Percentiles rank a stretch among this genome's conserved stretches.
These are phyloP conservation scores for Pyrenophora seminiperda DNA, from an alignment of 2,329 filamentous ascomycete genomes.

Conservation along the genomic window DNA sequence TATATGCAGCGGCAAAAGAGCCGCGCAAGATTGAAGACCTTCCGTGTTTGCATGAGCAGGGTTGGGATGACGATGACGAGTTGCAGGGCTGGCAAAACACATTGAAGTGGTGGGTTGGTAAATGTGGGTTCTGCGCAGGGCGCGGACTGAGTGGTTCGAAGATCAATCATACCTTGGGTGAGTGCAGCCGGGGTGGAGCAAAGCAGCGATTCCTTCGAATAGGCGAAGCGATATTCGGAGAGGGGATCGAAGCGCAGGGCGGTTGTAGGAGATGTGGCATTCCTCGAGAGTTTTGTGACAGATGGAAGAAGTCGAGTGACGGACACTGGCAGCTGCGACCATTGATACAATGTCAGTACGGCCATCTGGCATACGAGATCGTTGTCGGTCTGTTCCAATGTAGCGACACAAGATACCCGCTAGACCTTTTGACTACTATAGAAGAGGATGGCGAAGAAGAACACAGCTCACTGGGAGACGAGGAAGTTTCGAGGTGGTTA, in stretches of 20 bases:
- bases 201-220: neutral
- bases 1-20: neutral
- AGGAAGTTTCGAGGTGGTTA: neutral
- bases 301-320: neutral
- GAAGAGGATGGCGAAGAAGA: neutral
- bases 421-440: neutral
- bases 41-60: neutral
- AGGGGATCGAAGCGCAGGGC: neutral
- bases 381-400: neutral
- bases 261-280: neutral
- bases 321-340: neutral
- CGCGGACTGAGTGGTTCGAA: neutral
- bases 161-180: neutral
- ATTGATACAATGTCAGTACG: neutral
- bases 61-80: neutral
- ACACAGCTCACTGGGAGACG: neutral
- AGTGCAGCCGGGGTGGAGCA: neutral
- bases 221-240: neutral
- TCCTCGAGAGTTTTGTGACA: neutral
- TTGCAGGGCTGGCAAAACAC: neutral
- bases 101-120: neutral
- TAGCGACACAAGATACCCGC: neutral
- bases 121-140: neutral
- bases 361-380: neutral
- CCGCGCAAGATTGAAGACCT: neutral